Percentiles rank a stretch among this genome's conserved stretches.
Evolutionary conservation across 352 stramenopile species (phyloP).

Genomic region (Phytophthora hibernalis): DNA sequence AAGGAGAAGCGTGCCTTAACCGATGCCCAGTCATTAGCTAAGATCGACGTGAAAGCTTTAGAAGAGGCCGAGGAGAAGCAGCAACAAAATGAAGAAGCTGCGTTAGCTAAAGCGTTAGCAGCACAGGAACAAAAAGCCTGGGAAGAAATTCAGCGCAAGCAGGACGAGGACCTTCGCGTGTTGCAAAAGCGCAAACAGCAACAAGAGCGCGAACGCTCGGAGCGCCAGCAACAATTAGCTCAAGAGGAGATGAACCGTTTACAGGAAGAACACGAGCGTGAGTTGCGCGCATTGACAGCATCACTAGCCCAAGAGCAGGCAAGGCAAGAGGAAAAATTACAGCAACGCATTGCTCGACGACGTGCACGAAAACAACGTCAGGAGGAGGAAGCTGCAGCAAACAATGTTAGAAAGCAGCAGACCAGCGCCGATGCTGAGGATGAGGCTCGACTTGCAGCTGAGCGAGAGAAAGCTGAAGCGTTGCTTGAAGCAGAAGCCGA

Average conservation of each 20-base stretch:
- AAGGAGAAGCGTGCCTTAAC: conserved; percentile 45
- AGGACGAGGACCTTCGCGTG: conserved; percentile 47
- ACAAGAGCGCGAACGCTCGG: conserved; percentile 34
- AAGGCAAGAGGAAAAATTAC: conserved; percentile 70
- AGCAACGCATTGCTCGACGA: conserved; percentile 65
- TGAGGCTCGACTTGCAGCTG: conserved; percentile 18
- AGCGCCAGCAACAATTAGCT: conserved; percentile 49
- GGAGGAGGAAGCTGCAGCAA: conserved; percentile 41
- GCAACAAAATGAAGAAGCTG: conserved; percentile 39
- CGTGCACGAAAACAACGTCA: conserved; percentile 55
- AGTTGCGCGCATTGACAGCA: conserved; percentile 48
- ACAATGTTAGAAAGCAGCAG: conserved; percentile 14
- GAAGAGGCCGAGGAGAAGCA: conserved; percentile 45
- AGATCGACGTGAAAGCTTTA: conserved; percentile 18
- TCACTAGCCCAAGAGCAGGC: conserved; percentile 65
- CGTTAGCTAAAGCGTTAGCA: conserved; percentile 31
- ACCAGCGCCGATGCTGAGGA: conserved; percentile 13
- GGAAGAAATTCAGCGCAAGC: conserved; percentile 44
- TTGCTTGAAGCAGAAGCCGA: conserved; percentile 36
- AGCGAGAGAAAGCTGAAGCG: conserved; percentile 27
- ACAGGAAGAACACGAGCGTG: conserved; percentile 65
- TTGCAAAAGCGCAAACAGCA: conserved; percentile 48
- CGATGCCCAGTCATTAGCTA: conserved; percentile 9
- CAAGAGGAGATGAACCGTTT: conserved; percentile 64
- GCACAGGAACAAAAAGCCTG: conserved; percentile 45